Conservation (phyloP, 176 grass and related monocot species). For the Cymbopogon citratus region DNA sequence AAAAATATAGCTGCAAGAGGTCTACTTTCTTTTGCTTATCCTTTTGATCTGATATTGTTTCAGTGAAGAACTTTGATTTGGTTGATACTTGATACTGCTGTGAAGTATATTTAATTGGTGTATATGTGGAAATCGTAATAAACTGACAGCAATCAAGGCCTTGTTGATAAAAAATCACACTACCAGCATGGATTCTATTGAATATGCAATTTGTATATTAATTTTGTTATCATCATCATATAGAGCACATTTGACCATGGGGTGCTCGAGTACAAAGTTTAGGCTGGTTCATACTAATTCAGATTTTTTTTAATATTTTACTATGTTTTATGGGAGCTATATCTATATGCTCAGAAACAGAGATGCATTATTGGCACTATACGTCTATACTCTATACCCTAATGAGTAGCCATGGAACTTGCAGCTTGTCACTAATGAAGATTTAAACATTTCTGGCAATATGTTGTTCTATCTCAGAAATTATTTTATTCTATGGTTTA, state of each 20-base stretch:
- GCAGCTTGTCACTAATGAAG: constrained; percentile 10
- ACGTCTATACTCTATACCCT: neutral
- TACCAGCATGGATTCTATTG: neutral
- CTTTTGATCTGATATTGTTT: constrained; percentile 15
- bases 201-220: neutral
- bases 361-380: neutral
- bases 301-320: neutral
- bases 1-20: constrained; percentile 61
- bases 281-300: neutral
- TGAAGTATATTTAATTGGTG: neutral
- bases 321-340: neutral
- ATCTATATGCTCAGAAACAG: neutral
- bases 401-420: neutral
- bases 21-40: constrained; percentile 19
- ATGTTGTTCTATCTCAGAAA: neutral
- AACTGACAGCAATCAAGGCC: neutral
- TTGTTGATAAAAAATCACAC: neutral
- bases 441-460: neutral
- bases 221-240: neutral
- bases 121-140: neutral
- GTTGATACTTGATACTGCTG: neutral
- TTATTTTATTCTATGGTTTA: constrained; percentile 1
- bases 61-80: neutral
- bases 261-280: neutral
- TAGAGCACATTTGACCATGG: neutral